Base-by-base conservation (phyloP, 495 filamentous ascomycete species). In the Neurospora terricola region DNA sequence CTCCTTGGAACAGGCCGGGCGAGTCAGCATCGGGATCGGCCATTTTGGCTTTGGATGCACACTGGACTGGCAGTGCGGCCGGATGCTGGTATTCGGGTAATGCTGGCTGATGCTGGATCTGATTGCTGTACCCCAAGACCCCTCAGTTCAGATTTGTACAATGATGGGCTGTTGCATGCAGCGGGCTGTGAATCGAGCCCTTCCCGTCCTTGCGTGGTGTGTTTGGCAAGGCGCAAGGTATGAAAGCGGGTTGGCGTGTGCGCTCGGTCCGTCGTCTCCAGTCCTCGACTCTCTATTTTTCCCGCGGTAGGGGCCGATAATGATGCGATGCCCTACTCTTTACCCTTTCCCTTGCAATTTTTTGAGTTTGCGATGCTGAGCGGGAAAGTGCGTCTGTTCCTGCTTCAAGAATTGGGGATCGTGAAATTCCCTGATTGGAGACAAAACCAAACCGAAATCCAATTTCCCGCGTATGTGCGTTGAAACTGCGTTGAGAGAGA, bases 141-240 rank as follows among this genome's bases (percentile, higher is more conserved):
- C 54, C 54, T 66, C 54, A 66, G 54, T 18, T 66, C 54, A 66
- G 54, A 66, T 18, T 66, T 66, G 54, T 34, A 66, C 54, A 66
- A 18, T 34, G 54, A 76, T 80, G 77, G 74, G 72, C 75, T 77
- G 75, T 80, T 78, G 77, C 76, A 75, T 79, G 77, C 78, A 75
- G 72, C 54, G 54, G 54, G 54, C 27, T 66, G 54, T 66, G 54
- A 66, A 66, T 66, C 54, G 54, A 66, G 54, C 54, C 54, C 54
- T 66, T 34, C 27, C 54, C 54, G 54, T 66, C 54, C 54, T 36
- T 66, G 27, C 54, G 54, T 66, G 54, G 54, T 66, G 27, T 66
- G 54, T 66, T 66, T 66, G 54, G 54, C 54, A 66, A 66, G 54
- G 54, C 54, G 14, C 54, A 54, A 48, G 27, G 40, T 30, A 54